Evolutionary conservation across 2,329 filamentous ascomycete genomes (phyloP).

Genomic region (Aspergillus unguis): DNA sequence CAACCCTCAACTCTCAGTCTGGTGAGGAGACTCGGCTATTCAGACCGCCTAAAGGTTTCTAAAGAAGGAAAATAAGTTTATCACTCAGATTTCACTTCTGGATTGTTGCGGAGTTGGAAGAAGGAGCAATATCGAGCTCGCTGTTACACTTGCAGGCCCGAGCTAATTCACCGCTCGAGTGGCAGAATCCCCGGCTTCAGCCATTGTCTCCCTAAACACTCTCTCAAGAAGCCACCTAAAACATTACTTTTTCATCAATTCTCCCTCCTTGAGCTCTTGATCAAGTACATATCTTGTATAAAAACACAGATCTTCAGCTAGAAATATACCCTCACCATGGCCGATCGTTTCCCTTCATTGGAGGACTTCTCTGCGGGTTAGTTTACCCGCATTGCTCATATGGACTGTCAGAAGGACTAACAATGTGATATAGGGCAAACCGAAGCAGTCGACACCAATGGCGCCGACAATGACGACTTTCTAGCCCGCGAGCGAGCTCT

Average conservation of each 20-base stretch:
- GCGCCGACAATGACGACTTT: conserved; percentile 73
- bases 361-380: conserved; percentile 69
- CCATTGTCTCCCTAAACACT: conserved; percentile 8
- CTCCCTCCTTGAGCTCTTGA: conserved; percentile 10
- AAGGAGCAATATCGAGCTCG: conserved; percentile 11
- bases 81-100: conserved; percentile 5
- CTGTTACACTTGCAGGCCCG: conserved; percentile 8
- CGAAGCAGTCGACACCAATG: conserved; percentile 30
- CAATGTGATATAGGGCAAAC: conserved; percentile 32
- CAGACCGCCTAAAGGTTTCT: neutral
- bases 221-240: conserved; percentile 20
- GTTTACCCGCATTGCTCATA: conserved; percentile 26
- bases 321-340: conserved; percentile 51
- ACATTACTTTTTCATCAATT: conserved; percentile 15
- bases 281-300: neutral
- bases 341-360: conserved; percentile 73
- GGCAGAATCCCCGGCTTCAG: conserved; percentile 19
- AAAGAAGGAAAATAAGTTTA: neutral
- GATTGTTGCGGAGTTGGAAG: conserved; percentile 1
- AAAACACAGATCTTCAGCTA: neutral
- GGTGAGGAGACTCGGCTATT: neutral
- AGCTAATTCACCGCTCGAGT: conserved; percentile 19
- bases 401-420: conserved; percentile 26
- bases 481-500: conserved; percentile 84
- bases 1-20: neutral